Conservation (phyloP, 176 grass and related monocot species). For the Microstegium vimineum region DNA sequence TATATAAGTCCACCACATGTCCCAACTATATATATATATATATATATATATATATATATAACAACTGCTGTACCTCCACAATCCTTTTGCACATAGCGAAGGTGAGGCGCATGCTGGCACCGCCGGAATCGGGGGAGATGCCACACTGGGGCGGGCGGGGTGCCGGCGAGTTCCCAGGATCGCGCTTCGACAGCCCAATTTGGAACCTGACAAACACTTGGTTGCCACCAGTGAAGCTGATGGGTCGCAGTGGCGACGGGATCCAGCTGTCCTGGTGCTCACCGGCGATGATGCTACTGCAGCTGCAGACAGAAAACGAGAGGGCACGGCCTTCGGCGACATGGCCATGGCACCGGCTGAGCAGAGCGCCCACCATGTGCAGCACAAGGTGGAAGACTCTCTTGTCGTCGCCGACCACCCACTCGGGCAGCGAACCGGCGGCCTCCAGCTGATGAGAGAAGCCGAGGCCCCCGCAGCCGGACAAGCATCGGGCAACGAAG, state of each 20-base stretch:
- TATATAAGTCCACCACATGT: too few relatives aligned
- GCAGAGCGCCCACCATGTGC: constrained; percentile 43
- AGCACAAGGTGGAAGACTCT: constrained; percentile 58
- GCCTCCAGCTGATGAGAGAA: constrained; percentile 18
- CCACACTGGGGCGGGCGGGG: background rate
- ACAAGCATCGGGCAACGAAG: constrained; percentile 28
- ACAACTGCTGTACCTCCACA: constrained; percentile 56
- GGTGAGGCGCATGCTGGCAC: background rate
- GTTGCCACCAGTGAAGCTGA: constrained; percentile 19
- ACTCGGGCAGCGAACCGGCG: constrained; percentile 14
- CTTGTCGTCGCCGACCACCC: constrained; percentile 62
- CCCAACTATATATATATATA: too few relatives aligned
- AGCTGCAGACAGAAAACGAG: constrained; percentile 1
- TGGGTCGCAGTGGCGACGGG: background rate
- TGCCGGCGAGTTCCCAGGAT: background rate
- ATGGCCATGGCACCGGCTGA: background rate
- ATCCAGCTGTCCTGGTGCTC: constrained; percentile 6
- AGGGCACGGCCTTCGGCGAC: background rate
- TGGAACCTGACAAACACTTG: constrained; percentile 38
- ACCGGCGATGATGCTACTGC: background rate
- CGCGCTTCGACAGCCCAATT: background rate
- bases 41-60: too few relatives aligned
- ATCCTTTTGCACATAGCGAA: constrained; percentile 47
- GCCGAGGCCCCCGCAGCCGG: constrained; percentile 8
- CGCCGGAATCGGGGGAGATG: background rate